Percentiles rank a stretch among this genome's conserved stretches.
Conservation (phyloP, 208 protist species). For the Leishmania aethiopica region DNA sequence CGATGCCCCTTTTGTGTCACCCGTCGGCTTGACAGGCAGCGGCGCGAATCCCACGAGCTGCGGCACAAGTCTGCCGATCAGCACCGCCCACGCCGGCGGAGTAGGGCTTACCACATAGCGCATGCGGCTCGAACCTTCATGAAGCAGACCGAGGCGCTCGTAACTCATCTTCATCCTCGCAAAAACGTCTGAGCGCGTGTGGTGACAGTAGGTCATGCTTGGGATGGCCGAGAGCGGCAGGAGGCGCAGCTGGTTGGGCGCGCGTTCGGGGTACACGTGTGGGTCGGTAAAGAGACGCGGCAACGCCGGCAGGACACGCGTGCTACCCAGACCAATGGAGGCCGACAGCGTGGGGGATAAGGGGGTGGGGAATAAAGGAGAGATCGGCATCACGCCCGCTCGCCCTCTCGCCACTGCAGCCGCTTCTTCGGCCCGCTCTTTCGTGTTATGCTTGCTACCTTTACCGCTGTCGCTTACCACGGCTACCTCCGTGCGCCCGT, state of each 20-base stretch:
- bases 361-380: neutral
- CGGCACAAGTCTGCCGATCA: conserved; percentile 24
- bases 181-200: conserved; percentile 63
- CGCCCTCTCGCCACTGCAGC: neutral
- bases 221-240: conserved; percentile 35
- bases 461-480: neutral
- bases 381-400: neutral
- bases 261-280: conserved; percentile 22
- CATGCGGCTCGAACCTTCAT: conserved; percentile 28
- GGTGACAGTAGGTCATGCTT: conserved; percentile 40
- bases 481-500: neutral
- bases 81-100: conserved; percentile 13
- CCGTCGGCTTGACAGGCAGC: neutral
- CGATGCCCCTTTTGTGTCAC: neutral
- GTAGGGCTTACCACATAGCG: conserved; percentile 16
- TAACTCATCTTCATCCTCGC: conserved; percentile 49
- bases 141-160: conserved; percentile 34
- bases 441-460: neutral
- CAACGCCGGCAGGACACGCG: conserved; percentile 43
- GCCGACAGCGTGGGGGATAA: conserved; percentile 3
- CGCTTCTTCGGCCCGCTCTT: neutral
- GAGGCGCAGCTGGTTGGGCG: conserved; percentile 50
- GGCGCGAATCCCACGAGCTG: conserved; percentile 11
- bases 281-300: conserved; percentile 40
- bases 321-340: conserved; percentile 10